Evolutionary conservation across 2,329 filamentous ascomycete genomes (phyloP), one percentile per base, ranked within the genome.

Genomic region (Botryotinia calthae): DNA sequence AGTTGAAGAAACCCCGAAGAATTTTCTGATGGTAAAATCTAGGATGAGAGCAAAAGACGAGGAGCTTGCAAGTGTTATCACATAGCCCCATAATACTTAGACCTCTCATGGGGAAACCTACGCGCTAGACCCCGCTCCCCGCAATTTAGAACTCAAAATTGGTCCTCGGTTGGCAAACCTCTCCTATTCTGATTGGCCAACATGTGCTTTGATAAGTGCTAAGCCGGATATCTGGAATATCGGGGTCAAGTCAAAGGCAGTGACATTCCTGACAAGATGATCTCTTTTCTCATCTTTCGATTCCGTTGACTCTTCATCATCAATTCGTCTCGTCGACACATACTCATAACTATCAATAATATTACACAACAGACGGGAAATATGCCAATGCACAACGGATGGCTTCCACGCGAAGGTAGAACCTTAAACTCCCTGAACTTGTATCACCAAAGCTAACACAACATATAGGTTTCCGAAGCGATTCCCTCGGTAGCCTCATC

Each of bases 401-500:
- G 86, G 76, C 80, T 88, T 46, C 87, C 87, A 28, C 86, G 87
- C 73, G 87, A 88, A 82, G 87, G 86, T 80, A 75, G 7, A 20
- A 44, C 18, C 14, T 22, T 12, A 28, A 51, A 44, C 28, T 22
- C 51, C 34, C 46, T 51, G 16, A 34, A 4, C 34, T 42, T 20
- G 42, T 28, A 18, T 14, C 40, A 40, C 31, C 18, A 59, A 56
- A 42, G 16, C 58, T 65, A 62, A 68, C 51, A 46, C 37, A 18
- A 67, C n/a, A 48, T 58, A 20, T 46, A 82, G 83, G 84, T 64
- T 85, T 92, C 78, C 88, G 86, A 51, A 84, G 84, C 73, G 91
- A 93, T 78, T 87, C 89, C 20, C 75, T 92, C 73, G 82, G 86
- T 51, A 84, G 84, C 56, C 78, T 91, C 58, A 79, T 93, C 76